Evolutionary conservation across 2,329 filamentous ascomycete genomes (phyloP).

Genomic region (Hypomyces rosellus): DNA sequence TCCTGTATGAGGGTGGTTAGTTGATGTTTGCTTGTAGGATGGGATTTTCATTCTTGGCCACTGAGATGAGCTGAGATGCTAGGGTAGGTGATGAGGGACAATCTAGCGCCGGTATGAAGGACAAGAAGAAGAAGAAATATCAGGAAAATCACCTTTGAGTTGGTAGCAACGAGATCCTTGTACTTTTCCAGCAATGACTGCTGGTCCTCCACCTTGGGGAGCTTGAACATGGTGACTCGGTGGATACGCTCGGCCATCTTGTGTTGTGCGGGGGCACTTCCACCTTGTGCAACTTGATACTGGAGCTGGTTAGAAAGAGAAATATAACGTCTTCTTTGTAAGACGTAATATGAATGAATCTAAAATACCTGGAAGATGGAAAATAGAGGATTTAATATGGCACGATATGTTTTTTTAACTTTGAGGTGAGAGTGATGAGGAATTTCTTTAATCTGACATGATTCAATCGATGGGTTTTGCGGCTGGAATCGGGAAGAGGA

Average conservation of each 20-base stretch:
- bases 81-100: not conserved
- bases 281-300: too few species aligned
- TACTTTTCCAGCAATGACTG: conserved; percentile 40
- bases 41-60: not conserved
- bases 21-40: too few species aligned
- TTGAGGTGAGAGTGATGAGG: too few species aligned
- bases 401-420: too few species aligned
- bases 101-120: not conserved
- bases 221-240: conserved; percentile 49
- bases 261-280: conserved; percentile 3
- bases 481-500: too few species aligned
- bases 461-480: too few species aligned
- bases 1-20: conserved; percentile 39
- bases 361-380: too few species aligned
- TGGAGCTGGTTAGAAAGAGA: too few species aligned
- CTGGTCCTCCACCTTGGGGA: conserved; percentile 38
- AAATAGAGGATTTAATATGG: too few species aligned
- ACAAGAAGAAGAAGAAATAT: not conserved
- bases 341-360: too few species aligned
- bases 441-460: too few species aligned
- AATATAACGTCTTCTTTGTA: too few species aligned
- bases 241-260: conserved; percentile 37
- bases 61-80: not conserved
- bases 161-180: conserved; percentile 31
- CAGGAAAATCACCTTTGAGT: conserved; percentile 33